These are phyloP conservation scores for Rubroboletus satanas DNA, from an alignment of 768 basidiomycete species.

Conservation along the genomic window DNA sequence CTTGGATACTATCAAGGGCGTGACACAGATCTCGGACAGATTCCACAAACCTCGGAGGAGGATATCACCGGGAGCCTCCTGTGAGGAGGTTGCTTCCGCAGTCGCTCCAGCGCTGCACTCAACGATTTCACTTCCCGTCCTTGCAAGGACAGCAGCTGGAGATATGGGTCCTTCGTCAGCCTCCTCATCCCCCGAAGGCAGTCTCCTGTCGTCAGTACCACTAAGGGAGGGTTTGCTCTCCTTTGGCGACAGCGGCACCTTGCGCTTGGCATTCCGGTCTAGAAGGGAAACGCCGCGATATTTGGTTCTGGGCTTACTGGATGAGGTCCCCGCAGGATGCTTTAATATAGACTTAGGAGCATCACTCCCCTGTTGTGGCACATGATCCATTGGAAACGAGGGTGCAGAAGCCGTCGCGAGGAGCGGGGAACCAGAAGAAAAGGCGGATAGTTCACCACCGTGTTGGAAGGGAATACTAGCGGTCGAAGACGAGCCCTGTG, in stretches of 20 bases:
- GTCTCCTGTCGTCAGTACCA: conserved; percentile 8
- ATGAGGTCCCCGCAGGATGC: conserved; percentile 4
- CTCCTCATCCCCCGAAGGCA: conserved; percentile 1
- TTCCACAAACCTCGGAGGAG: conserved; percentile 65
- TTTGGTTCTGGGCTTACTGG: conserved; percentile 5
- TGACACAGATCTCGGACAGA: background rate
- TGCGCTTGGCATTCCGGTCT: conserved; percentile 9
- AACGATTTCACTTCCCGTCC: conserved; percentile 52
- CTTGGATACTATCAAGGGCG: conserved; percentile 39
- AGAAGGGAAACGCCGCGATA: conserved; percentile 14
- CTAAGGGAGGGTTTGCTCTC: conserved; percentile 24
- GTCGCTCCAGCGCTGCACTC: conserved; percentile 65
- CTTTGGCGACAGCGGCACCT: conserved; percentile 10
- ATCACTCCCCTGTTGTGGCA: conserved; percentile 3
- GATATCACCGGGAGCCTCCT: conserved; percentile 45
- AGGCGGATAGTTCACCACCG: conserved; percentile 9
- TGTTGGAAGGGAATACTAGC: conserved; percentile 12
- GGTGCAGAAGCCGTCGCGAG: conserved; percentile 11
- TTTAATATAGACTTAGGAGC: conserved; percentile 27
- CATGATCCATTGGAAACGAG: conserved; percentile 4
- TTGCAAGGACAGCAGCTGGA: conserved; percentile 62
- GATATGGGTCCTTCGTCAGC: conserved; percentile 41
- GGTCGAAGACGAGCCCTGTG: conserved; percentile 12
- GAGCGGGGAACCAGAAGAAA: conserved; percentile 26
- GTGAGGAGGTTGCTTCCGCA: conserved; percentile 19